These are phyloP conservation scores for Citrus unshiu DNA, from an alignment of 345 rosid species.

Conservation along the genomic window DNA sequence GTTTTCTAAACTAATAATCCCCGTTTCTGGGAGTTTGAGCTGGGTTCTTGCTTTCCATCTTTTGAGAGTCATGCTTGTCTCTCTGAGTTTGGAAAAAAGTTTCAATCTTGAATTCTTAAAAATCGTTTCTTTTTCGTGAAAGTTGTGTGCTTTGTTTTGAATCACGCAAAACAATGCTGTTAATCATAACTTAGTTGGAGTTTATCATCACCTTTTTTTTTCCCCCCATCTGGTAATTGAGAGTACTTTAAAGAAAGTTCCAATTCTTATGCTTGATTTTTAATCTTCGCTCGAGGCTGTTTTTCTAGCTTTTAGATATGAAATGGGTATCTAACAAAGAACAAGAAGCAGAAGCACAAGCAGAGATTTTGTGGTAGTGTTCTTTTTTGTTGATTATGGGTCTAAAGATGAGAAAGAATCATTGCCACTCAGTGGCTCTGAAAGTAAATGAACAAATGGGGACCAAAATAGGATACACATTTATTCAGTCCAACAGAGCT, in stretches of 20 bases:
- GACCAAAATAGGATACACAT: constrained; percentile 60
- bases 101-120: constrained; percentile 13
- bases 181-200: constrained; percentile 26
- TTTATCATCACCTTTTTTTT: constrained; percentile 29
- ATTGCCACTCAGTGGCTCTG: constrained; percentile 55
- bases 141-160: constrained; percentile 20
- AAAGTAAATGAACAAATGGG: constrained; percentile 59
- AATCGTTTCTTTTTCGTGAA: constrained; percentile 17
- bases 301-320: constrained; percentile 48
- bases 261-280: neutral
- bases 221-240: neutral
- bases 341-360: constrained; percentile 14
- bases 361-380: constrained; percentile 11
- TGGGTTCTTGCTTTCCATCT: constrained; percentile 57
- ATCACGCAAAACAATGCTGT: constrained; percentile 50
- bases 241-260: constrained; percentile 10
- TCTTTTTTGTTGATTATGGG: constrained; percentile 61
- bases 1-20: constrained; percentile 22
- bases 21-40: constrained; percentile 53
- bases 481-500: constrained; percentile 60
- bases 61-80: constrained; percentile 73
- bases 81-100: constrained; percentile 21
- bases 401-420: constrained; percentile 50
- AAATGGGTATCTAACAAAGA: constrained; percentile 37
- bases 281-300: constrained; percentile 19